phyloP scores from a whole-genome alignment of 441 rosid genomes.

The Euphorbia schlechtendalii region DNA sequence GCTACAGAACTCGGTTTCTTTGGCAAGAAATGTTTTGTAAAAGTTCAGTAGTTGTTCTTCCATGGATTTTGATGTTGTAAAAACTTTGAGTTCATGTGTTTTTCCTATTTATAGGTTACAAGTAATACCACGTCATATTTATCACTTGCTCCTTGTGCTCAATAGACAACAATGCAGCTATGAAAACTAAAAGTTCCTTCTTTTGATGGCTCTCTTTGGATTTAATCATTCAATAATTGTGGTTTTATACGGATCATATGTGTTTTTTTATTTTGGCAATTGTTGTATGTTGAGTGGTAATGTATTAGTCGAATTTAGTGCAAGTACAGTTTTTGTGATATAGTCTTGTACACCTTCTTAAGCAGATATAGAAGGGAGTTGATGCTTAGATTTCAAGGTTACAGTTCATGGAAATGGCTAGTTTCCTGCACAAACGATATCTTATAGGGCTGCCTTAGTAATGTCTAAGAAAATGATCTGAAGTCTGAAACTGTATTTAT shows the following conservation, averaged over 20 bases:
- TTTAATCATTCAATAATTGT: background rate
- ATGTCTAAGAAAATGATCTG: too few species aligned
- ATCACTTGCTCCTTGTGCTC: constrained; percentile 20
- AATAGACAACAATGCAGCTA: constrained; percentile 18
- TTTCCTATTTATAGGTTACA: too few species aligned
- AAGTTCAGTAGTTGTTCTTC: constrained; percentile 19
- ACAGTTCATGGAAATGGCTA: background rate
- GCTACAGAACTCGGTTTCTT: constrained; percentile 31
- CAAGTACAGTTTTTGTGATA: too few species aligned
- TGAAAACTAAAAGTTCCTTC: background rate
- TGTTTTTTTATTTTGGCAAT: too few species aligned
- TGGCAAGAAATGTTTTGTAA: constrained; percentile 30
- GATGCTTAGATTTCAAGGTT: background rate
- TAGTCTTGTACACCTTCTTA: too few species aligned
- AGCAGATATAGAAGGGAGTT: too few species aligned
- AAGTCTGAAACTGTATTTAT: too few species aligned
- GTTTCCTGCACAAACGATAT: background rate
- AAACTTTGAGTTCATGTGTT: constrained; percentile 24
- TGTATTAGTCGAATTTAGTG: too few species aligned
- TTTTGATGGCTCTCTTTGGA: background rate
- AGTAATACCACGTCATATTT: constrained; percentile 24
- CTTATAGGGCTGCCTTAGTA: too few species aligned
- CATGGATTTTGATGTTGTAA: constrained; percentile 30
- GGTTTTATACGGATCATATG: too few species aligned
- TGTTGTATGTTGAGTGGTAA: too few species aligned